Conservation (phyloP, 148 eudicot genomes). For the Chenopodium album region DNA sequence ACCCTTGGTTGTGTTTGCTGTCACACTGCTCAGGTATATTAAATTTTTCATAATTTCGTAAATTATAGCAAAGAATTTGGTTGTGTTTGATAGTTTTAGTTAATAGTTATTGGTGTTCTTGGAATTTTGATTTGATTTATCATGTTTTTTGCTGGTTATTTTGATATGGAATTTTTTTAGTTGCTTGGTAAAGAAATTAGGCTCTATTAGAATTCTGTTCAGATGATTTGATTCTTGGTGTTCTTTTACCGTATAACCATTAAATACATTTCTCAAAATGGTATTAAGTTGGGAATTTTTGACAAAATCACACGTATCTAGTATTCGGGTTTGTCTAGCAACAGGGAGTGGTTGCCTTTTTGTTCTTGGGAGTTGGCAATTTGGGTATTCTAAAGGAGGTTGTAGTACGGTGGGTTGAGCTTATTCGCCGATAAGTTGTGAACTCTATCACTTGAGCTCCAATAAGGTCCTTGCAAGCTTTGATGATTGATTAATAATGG, state of each 20-base stretch:
- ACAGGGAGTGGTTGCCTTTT: neutral
- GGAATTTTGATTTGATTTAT: neutral
- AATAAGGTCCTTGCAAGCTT: neutral
- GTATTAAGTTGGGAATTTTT: neutral
- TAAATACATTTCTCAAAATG: neutral
- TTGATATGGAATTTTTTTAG: neutral
- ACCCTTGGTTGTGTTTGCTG: conserved; percentile 11
- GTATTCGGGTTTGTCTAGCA: neutral
- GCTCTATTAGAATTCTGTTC: neutral
- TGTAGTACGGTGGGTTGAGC: neutral
- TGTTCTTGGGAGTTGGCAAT: neutral
- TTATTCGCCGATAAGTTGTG: neutral
- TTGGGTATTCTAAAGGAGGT: neutral
- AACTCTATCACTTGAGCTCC: neutral
- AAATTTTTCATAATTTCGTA: too few species aligned
- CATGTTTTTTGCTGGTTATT: neutral
- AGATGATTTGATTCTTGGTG: neutral
- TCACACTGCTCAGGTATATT: conserved; percentile 27
- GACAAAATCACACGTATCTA: neutral
- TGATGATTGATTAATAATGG: neutral
- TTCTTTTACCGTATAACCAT: too few species aligned
- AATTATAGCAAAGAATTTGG: too few species aligned
- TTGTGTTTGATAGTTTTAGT: neutral
- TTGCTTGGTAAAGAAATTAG: too few species aligned
- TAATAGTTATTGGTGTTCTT: too few species aligned